Conservation (phyloP, 495 filamentous ascomycete genomes). For the Xylaria telfairii region DNA sequence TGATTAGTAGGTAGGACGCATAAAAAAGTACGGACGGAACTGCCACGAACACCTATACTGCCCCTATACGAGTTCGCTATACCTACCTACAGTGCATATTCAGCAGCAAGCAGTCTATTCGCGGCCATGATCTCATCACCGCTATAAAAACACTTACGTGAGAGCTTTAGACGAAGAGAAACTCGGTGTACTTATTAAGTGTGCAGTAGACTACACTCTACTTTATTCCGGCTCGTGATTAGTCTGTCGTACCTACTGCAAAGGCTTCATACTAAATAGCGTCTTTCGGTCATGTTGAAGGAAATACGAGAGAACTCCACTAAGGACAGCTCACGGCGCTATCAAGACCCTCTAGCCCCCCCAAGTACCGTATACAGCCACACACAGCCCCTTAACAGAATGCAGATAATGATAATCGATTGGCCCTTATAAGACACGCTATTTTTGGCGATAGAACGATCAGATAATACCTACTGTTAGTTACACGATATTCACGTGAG, state of each 20-base stretch:
- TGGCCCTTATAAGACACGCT: background rate
- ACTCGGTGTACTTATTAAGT: background rate
- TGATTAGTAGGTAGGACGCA: too few relatives aligned
- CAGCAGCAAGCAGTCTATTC: background rate
- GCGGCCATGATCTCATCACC: background rate
- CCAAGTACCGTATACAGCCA: background rate
- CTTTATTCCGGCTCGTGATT: background rate
- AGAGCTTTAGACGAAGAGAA: background rate
- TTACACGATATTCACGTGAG: background rate
- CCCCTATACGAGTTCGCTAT: too few relatives aligned
- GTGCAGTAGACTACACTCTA: too few relatives aligned
- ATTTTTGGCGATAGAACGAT: constrained; percentile 2
- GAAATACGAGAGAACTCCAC: constrained; percentile 6
- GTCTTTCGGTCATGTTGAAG: background rate
- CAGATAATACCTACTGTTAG: too few relatives aligned
- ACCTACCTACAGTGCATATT: too few relatives aligned
- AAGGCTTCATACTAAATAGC: background rate
- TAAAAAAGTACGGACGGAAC: background rate
- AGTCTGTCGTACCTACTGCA: background rate
- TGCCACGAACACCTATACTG: background rate
- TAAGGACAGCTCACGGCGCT: background rate
- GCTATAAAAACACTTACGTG: background rate
- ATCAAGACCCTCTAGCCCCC: background rate
- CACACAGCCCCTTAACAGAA: background rate
- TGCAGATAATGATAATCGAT: background rate